Evolutionary conservation across 805 yeast species (phyloP), one percentile per base, ranked within the genome.

Genomic region (Wickerhamomyces hampshirensis): DNA sequence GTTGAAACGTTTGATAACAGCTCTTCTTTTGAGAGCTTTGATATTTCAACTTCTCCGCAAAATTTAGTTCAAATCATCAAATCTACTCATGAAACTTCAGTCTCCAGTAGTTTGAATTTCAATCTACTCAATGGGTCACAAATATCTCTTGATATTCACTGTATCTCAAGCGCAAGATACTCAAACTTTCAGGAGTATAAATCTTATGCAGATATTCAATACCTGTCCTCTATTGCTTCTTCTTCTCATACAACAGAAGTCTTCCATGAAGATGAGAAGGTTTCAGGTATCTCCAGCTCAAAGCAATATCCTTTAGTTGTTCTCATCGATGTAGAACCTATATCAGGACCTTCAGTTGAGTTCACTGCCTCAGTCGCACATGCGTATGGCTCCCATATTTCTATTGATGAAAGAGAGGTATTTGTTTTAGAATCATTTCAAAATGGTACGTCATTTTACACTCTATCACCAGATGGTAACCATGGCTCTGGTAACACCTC

Each of bases 371-470:
- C 46, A 17, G 43, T 51, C 23, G 48, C 55, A 1, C 35, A 40
- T 13, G 48, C 49, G 2, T 50, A 51, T 29, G 52, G 46, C 2
- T 40, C 53, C 4, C 33, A 35, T 5, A 43, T 51, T 5, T 23
- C 18, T 2, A 40, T 50, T 10, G 32, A 47, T 23, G 55, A 34
- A 1, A 35, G 28, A 15, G 52, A 48, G n/a, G 52, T 47, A 1
- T 47, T 38, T 30, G 31, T 40, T 4, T 23, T 50, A 23, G 53
- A 46, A 24, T 48, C 56, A 4, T 36, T 44, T 17, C 76, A 73
- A 44, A 62, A 65, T 30, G 80, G 78, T 16, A 60, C 70, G 2
- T 69, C 79, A 0, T 42, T 43, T 7, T 71, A 56, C 45, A 61
- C 67, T 1, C 30, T 71, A 4, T 57, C 71, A 6, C 68, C 69